Evolutionary conservation across 495 filamentous ascomycete species (phyloP).

Genomic region (Amniculicola lignicola): DNA sequence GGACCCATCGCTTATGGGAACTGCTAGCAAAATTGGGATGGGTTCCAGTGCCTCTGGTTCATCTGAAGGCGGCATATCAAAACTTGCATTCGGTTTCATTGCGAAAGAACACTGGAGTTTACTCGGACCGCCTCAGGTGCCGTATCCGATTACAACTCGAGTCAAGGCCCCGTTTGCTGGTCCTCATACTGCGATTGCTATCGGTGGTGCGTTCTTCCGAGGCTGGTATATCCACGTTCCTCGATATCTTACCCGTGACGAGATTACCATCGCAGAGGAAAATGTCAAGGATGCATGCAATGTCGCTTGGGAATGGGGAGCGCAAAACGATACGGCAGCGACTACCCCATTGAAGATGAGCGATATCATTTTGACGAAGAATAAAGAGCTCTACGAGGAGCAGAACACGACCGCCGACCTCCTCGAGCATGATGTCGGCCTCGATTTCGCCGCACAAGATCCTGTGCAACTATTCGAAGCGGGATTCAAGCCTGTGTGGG

Average conservation of each 20-base stretch:
- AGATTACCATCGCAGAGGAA: not conserved
- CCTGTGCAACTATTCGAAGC: no score
- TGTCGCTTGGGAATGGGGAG: not conserved
- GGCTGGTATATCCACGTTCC: not conserved
- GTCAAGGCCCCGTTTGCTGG: not conserved
- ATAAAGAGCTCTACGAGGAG: not conserved
- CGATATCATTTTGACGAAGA: not conserved
- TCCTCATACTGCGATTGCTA: not conserved
- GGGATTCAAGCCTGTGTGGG: no score
- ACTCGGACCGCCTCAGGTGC: not conserved
- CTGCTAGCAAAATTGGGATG: no score
- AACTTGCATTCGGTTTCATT: not conserved
- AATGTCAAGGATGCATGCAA: not conserved
- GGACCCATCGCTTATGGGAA: no score
- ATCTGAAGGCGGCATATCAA: no score
- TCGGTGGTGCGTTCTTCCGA: not conserved
- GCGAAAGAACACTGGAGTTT: not conserved
- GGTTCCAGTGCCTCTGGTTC: no score
- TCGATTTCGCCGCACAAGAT: not conserved
- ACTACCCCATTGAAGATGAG: not conserved
- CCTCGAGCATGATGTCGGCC: not conserved
- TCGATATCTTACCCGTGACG: not conserved
- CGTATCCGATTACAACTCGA: not conserved
- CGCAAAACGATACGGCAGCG: not conserved
- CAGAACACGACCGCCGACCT: not conserved